Percentiles rank a stretch among this genome's conserved stretches.
phyloP scores from a whole-genome alignment of 768 basidiomycete species.

The Tylopilus sp. region DNA sequence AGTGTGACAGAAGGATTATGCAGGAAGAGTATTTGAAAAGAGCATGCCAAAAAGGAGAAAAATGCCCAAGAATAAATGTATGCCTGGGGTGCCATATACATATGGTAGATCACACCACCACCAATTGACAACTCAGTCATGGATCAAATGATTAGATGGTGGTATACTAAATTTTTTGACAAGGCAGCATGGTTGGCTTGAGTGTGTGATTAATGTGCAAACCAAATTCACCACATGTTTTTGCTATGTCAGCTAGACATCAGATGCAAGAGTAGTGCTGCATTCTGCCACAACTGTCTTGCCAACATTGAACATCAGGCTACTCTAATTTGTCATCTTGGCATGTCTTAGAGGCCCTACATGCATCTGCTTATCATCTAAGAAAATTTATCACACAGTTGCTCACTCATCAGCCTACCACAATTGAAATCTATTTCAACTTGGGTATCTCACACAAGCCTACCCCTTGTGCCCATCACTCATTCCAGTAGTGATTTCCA shows the following conservation, averaged over 20 bases:
- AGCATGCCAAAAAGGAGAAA: no score
- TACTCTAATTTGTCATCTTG: neutral
- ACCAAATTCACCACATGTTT: neutral
- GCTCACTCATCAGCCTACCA: neutral
- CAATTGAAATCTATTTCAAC: neutral
- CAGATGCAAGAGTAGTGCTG: neutral
- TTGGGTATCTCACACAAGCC: neutral
- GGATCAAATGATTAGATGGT: neutral
- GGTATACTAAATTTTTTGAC: neutral
- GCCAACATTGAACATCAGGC: neutral
- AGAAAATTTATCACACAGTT: neutral
- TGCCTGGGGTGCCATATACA: no score
- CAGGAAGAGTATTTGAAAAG: no score
- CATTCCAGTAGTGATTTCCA: neutral
- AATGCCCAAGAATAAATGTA: no score
- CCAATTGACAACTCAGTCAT: neutral
- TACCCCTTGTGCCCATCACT: neutral
- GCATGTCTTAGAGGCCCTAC: neutral
- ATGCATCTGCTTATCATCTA: neutral
- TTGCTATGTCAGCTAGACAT: neutral
- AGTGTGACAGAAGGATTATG: no score
- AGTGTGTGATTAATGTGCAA: neutral
- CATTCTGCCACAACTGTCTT: neutral
- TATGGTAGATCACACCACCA: neutral
- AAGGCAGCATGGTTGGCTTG: neutral